phyloP scores from a whole-genome alignment of 2,329 filamentous ascomycete species.

The Diaporthe citriasiana region DNA sequence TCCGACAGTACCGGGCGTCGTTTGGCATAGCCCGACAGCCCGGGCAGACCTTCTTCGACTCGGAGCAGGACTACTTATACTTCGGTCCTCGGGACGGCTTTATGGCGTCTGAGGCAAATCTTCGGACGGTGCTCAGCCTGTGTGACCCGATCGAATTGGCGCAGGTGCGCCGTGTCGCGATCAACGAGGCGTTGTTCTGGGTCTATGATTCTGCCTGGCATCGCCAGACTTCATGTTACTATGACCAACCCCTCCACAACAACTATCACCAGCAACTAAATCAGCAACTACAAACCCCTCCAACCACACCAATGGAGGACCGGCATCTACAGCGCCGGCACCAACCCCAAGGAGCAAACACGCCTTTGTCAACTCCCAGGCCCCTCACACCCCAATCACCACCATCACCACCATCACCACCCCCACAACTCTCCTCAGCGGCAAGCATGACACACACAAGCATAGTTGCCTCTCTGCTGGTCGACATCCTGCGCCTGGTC shows the following conservation, averaged over 20 bases:
- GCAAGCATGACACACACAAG: conserved; percentile 45
- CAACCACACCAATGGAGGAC: conserved; percentile 8
- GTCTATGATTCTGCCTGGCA: conserved; percentile 42
- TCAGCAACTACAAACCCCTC: conserved; percentile 4
- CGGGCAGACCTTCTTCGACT: conserved; percentile 60
- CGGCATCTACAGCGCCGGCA: neutral
- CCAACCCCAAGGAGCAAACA: conserved; percentile 1
- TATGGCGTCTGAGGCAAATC: conserved; percentile 61
- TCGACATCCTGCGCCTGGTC: conserved; percentile 57
- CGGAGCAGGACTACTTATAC: conserved; percentile 60
- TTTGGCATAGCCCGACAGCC: conserved; percentile 59
- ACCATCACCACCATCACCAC: conserved; percentile 51
- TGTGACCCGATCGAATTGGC: conserved; percentile 58
- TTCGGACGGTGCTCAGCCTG: conserved; percentile 60
- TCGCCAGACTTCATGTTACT: conserved; percentile 1
- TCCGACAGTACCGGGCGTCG: conserved; percentile 56
- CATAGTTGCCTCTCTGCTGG: conserved; percentile 56
- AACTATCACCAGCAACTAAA: conserved; percentile 3
- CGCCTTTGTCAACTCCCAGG: conserved; percentile 2
- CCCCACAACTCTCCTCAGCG: conserved; percentile 46
- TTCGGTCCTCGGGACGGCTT: conserved; percentile 61
- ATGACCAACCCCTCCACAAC: neutral
- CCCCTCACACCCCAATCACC: conserved; percentile 45
- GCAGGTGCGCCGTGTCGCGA: conserved; percentile 57
- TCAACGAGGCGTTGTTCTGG: conserved; percentile 60